Percentiles rank a stretch among this genome's conserved stretches.
phyloP scores from a whole-genome alignment of 164 flowering plant species.

The Magnolia changhungtana region DNA sequence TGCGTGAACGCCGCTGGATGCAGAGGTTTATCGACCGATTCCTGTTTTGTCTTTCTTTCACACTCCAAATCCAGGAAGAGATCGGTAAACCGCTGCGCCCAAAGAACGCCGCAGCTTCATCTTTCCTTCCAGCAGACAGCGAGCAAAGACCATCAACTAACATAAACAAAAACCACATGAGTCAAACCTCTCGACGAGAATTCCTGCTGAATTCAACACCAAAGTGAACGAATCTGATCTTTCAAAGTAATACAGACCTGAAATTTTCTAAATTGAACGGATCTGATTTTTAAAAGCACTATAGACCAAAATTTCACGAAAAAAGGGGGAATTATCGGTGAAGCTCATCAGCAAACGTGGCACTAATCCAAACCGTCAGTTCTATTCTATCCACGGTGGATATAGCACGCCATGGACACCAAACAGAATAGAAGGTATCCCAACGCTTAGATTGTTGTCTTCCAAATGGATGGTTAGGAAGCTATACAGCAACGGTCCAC shows the following conservation, averaged over 20 bases:
- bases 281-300: neutral
- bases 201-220: neutral
- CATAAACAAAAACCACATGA: too few species aligned
- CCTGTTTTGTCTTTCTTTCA: conserved; percentile 29
- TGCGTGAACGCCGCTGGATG: conserved; percentile 53
- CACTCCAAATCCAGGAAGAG: conserved; percentile 45
- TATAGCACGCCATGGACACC: too few species aligned
- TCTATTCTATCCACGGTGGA: too few species aligned
- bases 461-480: neutral
- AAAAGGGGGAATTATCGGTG: neutral
- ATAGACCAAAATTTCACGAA: neutral
- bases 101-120: conserved; percentile 17
- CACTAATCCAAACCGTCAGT: neutral
- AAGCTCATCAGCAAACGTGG: neutral
- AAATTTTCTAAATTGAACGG: neutral
- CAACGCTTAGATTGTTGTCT: too few species aligned
- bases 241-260: neutral
- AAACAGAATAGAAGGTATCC: neutral
- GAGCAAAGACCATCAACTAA: neutral
- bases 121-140: neutral
- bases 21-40: conserved; percentile 97
- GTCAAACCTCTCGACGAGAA: neutral
- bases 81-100: conserved; percentile 79
- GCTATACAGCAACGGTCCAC: neutral
- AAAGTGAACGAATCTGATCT: neutral